These are phyloP conservation scores for Escallonia rubra DNA, from an alignment of 129 eudicot genomes.

Conservation along the genomic window DNA sequence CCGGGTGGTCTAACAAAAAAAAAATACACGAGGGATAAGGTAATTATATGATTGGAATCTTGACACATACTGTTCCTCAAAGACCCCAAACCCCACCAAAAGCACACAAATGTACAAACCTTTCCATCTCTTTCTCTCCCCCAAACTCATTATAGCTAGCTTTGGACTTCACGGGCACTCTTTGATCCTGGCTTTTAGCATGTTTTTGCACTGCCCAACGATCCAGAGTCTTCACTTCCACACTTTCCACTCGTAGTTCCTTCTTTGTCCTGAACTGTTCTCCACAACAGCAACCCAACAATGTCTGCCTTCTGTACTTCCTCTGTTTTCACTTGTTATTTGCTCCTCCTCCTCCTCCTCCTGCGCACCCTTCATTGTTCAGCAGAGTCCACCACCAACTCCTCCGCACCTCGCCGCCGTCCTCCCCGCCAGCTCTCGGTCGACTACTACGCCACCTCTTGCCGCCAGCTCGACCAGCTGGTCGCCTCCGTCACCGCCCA, in stretches of 20 bases:
- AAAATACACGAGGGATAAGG: neutral
- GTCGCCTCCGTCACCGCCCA: conserved; percentile 54
- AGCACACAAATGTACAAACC: no score
- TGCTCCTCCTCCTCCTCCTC: conserved; percentile 6
- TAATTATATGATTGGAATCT: no score
- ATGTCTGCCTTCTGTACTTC: neutral
- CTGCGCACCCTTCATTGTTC: conserved; percentile 4
- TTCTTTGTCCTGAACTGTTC: conserved; percentile 5
- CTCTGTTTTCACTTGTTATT: neutral
- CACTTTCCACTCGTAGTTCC: neutral
- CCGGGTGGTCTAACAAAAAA: no score
- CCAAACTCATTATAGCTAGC: no score
- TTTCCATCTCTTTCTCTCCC: neutral
- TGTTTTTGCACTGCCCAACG: conserved; percentile 7
- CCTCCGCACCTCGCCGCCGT: conserved; percentile 17
- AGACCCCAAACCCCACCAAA: no score
- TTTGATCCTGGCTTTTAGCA: neutral
- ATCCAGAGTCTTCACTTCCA: neutral
- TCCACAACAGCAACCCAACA: neutral
- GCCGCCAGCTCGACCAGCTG: conserved; percentile 75
- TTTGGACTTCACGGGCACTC: neutral
- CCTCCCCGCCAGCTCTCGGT: conserved; percentile 42
- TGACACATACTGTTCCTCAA: no score
- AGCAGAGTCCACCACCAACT: neutral
- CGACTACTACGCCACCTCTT: conserved; percentile 65